A percentile compares a stretch with the other conserved stretches of the same genome.
Conservation (phyloP, 805 yeast species). For the Komagataella populi region DNA sequence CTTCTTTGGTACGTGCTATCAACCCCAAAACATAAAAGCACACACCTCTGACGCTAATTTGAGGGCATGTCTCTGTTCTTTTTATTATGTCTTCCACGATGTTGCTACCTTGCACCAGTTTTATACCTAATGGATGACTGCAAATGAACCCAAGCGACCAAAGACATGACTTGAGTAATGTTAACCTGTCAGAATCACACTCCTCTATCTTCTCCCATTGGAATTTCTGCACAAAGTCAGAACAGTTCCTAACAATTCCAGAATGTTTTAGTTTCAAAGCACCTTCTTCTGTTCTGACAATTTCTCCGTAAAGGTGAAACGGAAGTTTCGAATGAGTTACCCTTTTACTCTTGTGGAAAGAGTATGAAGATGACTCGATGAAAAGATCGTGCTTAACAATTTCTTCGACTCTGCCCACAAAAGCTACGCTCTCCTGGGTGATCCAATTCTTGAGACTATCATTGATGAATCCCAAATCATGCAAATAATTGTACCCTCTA, state of each 20-base stretch:
- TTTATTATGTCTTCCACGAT: slow-evolving; percentile 38
- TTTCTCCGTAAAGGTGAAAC: slow-evolving; percentile 64
- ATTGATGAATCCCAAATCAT: slow-evolving; percentile 44
- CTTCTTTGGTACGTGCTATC: slow-evolving; percentile 59
- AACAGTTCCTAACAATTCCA: not conserved
- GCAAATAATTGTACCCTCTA: slow-evolving; percentile 55
- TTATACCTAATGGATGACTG: slow-evolving; percentile 55
- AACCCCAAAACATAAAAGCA: slow-evolving; percentile 72
- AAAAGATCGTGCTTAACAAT: slow-evolving; percentile 1
- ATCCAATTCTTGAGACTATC: slow-evolving; percentile 30
- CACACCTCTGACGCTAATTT: slow-evolving; percentile 58
- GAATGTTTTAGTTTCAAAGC: not conserved
- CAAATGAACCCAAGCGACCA: slow-evolving; percentile 88
- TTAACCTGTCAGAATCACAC: slow-evolving; percentile 8
- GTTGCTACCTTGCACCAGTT: slow-evolving; percentile 32
- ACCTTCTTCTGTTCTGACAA: slow-evolving; percentile 76
- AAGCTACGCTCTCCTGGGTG: not conserved
- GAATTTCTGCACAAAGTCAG: not conserved
- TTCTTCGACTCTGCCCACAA: not conserved
- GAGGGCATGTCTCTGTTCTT: slow-evolving; percentile 29
- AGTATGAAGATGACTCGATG: not conserved
- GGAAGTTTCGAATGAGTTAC: slow-evolving; percentile 21
- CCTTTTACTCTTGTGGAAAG: not conserved
- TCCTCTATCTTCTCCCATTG: slow-evolving; percentile 22
- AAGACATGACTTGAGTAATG: slow-evolving; percentile 48